Evolutionary conservation across 1,139 yeast genomes (phyloP), one percentile per base, ranked within the genome.

Genomic region (Taphrina wiesneri): DNA sequence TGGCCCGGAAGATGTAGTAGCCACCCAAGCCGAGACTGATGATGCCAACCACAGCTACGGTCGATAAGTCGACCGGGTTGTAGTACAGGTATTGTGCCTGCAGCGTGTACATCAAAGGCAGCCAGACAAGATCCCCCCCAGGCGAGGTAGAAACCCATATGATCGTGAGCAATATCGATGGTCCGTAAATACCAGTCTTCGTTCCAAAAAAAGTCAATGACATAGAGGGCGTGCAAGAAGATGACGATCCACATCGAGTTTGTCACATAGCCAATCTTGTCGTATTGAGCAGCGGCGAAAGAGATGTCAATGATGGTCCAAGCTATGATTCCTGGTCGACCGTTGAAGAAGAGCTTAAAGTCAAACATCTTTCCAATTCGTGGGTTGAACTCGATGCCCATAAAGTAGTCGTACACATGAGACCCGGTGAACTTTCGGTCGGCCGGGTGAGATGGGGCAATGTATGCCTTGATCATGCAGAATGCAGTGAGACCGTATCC

Each of bases 91-190:
- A 93, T 70, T 98, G 82, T 1, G 96, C 82, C 75, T 93, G 99
- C 69, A 93, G 76, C 3, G 93, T 83, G 75, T 93, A 93, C 1
- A 96, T 83, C 80, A 93, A 91, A 34, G 99, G 99, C 21, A 93
- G 90, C 80, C 95, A 83, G 0, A 96, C 86, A 73, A 92, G 81
- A 75, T 93, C 99, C 34, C 99, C n/a, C 99, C 79, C 92, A 92
- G 6, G 92, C 85, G 64, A 93, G 81, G 98, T 93, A 93, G 77
- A 86, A 91, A 0, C 99, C 99, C 76, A 93, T 90, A 0, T 99
- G 99, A 77, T 93, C 99, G 96, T 90, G 21, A n/a, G 96, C 88
- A 63, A 91, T 85, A 74, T 93, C 99, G 82, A 93, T 92, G 97
- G 93, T 93, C 5, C 93, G 85, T 68, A 93, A 80, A 21, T 87